phyloP scores from a whole-genome alignment of 768 basidiomycete species.

The Suillus ampliporus region DNA sequence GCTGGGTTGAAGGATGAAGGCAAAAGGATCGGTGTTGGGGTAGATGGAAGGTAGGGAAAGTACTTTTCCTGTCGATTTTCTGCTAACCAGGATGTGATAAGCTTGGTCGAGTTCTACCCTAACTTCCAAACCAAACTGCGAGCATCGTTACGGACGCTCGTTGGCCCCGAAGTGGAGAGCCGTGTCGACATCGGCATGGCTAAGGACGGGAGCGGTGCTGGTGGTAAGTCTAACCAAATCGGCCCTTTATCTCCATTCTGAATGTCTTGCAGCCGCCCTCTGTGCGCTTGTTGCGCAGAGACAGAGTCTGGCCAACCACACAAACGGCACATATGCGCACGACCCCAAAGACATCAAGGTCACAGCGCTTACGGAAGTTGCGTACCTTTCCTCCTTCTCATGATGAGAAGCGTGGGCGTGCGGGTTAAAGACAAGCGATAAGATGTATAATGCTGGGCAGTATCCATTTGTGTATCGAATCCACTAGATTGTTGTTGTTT shows the following conservation, averaged over 20 bases:
- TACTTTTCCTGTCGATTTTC: not conserved
- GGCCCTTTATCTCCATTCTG: slow-evolving; percentile 12
- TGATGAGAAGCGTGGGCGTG: slow-evolving; percentile 16
- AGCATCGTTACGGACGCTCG: slow-evolving; percentile 71
- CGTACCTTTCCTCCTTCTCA: slow-evolving; percentile 27
- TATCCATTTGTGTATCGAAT: slow-evolving; percentile 10
- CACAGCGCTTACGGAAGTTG: slow-evolving; percentile 16
- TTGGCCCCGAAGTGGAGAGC: slow-evolving; percentile 83
- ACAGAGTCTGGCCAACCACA: slow-evolving; percentile 25
- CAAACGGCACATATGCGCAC: slow-evolving; percentile 13
- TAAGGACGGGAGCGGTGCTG: slow-evolving; percentile 97
- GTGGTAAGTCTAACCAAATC: slow-evolving; percentile 66
- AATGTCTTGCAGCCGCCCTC: slow-evolving; percentile 67
- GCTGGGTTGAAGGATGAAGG: slow-evolving; percentile 38
- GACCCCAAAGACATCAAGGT: slow-evolving; percentile 18
- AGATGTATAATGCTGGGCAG: slow-evolving; percentile 9
- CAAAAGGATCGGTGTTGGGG: slow-evolving; percentile 76
- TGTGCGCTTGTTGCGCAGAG: slow-evolving; percentile 63
- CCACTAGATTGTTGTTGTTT: slow-evolving; percentile 5
- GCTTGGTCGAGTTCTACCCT: slow-evolving; percentile 93
- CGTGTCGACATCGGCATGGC: slow-evolving; percentile 88
- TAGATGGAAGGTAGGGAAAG: slow-evolving; percentile 83
- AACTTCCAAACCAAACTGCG: slow-evolving; percentile 78
- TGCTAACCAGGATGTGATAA: slow-evolving; percentile 33
- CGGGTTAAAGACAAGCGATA: slow-evolving; percentile 2